Base-by-base conservation (phyloP, 495 filamentous ascomycete genomes). In the Talaromyces trachyspermus region DNA sequence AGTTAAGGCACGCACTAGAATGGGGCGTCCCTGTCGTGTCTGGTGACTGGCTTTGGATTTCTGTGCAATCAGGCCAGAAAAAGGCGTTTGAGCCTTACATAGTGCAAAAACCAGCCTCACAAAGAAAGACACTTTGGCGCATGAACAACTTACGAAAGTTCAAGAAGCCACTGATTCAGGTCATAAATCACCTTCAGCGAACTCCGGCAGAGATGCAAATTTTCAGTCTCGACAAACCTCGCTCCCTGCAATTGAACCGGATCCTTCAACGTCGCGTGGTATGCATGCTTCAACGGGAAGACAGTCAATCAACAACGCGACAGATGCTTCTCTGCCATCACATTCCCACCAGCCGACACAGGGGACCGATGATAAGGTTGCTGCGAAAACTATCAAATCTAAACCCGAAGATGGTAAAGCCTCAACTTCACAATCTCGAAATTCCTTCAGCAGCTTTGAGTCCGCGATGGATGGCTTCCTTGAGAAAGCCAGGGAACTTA, bases 41-140 rank as follows among this genome's bases (percentile, higher is more conserved):
- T 5, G 75, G 75, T 4, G 79, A 80, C 11, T 98, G 92, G 92
- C 69, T 98, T 2, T 89, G 84, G 80, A 77, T 80, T 40, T 91
- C 84, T 54, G 78, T 96, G n/a, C 63, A 68, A 39, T 58, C 54
- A 27, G 75, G 76, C n/a, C 64, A 72, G 46, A 71, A 59, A 52
- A 70, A 77, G 41, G 58, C 71, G 11, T 78, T 80, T 36, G 64
- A 66, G n/a, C 56, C 69, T 3, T 76, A 75, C 49, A 42, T 70
- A 8, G 53, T 73, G 11, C 61, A 47, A 43, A 63, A 54, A 46
- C 56, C 46, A 48, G 38, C 51, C 37, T 54, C 64, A 8, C 65
- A 64, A 57, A 37, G 11, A 36, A 37, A 15, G 55, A 47, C 29
- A 50, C 52, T 39, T 17, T 12, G n/a, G 37, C 9, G 6, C 17